Evolutionary conservation across 2,329 filamentous ascomycete genomes (phyloP).

Genomic region (Periglandula ipomoeae): DNA sequence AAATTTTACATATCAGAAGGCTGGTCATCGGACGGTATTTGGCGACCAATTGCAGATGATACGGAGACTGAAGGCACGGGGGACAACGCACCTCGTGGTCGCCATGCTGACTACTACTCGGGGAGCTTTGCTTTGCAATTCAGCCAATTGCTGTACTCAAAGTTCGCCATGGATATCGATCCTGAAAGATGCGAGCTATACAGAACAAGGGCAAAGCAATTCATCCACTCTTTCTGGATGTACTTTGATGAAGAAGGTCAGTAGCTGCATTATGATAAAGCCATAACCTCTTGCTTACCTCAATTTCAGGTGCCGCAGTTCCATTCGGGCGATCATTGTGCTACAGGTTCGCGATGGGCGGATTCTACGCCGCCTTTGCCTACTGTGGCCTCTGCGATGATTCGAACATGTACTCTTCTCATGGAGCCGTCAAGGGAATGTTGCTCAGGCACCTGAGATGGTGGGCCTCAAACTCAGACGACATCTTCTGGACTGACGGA

Average conservation of each 20-base stretch:
- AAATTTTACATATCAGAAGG: slow-evolving; percentile 34
- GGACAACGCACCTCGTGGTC: slow-evolving; percentile 13
- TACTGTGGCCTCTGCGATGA: slow-evolving; percentile 30
- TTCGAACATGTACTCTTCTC: slow-evolving; percentile 25
- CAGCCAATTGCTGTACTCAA: slow-evolving; percentile 36
- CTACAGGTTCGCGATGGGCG: slow-evolving; percentile 41
- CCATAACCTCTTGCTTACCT: neutral
- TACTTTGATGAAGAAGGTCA: slow-evolving; percentile 38
- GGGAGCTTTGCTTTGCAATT: slow-evolving; percentile 46
- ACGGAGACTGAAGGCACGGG: slow-evolving; percentile 7
- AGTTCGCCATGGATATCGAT: slow-evolving; percentile 33
- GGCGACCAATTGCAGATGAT: slow-evolving; percentile 20
- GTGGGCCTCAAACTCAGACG: slow-evolving; percentile 32
- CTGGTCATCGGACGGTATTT: slow-evolving; percentile 38
- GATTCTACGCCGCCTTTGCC: slow-evolving; percentile 36
- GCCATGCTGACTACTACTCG: slow-evolving; percentile 43
- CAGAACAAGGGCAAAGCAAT: slow-evolving; percentile 28
- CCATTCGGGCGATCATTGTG: slow-evolving; percentile 42
- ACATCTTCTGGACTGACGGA: slow-evolving; percentile 39
- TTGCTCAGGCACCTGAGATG: slow-evolving; percentile 39
- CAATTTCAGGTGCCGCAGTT: slow-evolving; percentile 33
- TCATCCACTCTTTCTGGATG: slow-evolving; percentile 32
- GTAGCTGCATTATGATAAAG: neutral
- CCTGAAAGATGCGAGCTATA: slow-evolving; percentile 26
- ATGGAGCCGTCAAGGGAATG: slow-evolving; percentile 36